A percentile compares a stretch with the other conserved stretches of the same genome.
These are phyloP conservation scores for Xylaria arbuscula DNA, from an alignment of 2,329 filamentous ascomycete genomes.

Conservation along the genomic window DNA sequence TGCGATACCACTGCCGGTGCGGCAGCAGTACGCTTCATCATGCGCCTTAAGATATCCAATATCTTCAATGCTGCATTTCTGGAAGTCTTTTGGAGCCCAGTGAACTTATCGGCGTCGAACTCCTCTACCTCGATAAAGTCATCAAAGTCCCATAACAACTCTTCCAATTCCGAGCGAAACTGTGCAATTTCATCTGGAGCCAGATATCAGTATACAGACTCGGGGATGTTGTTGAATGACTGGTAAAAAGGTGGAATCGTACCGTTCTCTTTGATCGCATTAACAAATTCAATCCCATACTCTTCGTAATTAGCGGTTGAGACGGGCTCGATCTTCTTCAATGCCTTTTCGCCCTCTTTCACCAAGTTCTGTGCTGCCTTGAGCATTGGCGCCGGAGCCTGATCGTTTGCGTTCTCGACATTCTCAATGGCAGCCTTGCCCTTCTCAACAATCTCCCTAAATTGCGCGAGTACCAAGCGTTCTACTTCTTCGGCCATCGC, in stretches of 20 bases:
- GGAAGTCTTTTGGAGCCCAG: conserved; percentile 60
- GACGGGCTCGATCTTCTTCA: conserved; percentile 63
- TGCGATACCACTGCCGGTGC: conserved; percentile 33
- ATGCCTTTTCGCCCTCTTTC: conserved; percentile 61
- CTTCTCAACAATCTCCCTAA: conserved; percentile 65
- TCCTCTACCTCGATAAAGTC: conserved; percentile 62
- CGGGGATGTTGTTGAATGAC: conserved; percentile 6
- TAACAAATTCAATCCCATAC: conserved; percentile 61
- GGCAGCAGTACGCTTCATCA: conserved; percentile 64
- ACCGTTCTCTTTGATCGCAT: conserved; percentile 67
- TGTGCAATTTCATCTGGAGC: conserved; percentile 61
- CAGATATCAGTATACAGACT: conserved; percentile 25
- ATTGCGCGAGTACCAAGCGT: conserved; percentile 61
- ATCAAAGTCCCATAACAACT: conserved; percentile 68
- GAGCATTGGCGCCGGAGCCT: conserved; percentile 57
- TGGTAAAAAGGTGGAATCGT: conserved; percentile 40
- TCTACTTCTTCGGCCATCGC: conserved; percentile 51
- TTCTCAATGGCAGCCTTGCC: conserved; percentile 60
- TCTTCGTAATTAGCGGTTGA: conserved; percentile 61
- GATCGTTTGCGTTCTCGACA: conserved; percentile 54
- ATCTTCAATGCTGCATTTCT: conserved; percentile 62
- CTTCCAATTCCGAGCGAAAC: conserved; percentile 60
- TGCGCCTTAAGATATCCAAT: conserved; percentile 62
- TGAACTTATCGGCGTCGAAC: conserved; percentile 64
- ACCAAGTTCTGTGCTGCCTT: conserved; percentile 61